Percentiles rank a stretch among this genome's conserved stretches.
These are phyloP conservation scores for Zasmidium cellare DNA, from an alignment of 2,329 filamentous ascomycete genomes.

Conservation along the genomic window DNA sequence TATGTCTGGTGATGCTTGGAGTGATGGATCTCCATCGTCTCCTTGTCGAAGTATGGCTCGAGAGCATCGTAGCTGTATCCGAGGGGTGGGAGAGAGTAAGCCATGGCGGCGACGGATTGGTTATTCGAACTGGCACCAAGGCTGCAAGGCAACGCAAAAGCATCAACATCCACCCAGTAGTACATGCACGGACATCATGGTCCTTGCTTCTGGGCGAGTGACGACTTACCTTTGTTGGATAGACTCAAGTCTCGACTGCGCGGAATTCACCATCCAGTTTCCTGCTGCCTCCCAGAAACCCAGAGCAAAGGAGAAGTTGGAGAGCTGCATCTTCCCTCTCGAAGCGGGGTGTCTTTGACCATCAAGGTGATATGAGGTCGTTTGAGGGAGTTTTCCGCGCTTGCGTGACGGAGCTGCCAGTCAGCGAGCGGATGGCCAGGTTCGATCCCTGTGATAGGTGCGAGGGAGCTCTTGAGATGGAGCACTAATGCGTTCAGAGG, in stretches of 20 bases:
- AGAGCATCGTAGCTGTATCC: slow-evolving; percentile 56
- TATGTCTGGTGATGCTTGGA: slow-evolving; percentile 78
- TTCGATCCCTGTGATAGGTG: background rate
- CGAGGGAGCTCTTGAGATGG: background rate
- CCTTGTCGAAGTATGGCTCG: slow-evolving; percentile 70
- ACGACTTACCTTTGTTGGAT: slow-evolving; percentile 22
- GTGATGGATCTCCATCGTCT: slow-evolving; percentile 83
- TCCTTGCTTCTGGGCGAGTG: background rate
- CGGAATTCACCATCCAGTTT: slow-evolving; percentile 28
- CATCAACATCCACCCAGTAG: background rate
- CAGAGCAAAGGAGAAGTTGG: slow-evolving; percentile 28
- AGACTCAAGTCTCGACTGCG: slow-evolving; percentile 27
- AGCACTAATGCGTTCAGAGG: background rate
- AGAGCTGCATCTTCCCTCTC: slow-evolving; percentile 23
- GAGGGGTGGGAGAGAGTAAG: slow-evolving; percentile 32
- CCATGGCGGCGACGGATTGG: slow-evolving; percentile 16
- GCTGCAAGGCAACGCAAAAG: slow-evolving; percentile 6
- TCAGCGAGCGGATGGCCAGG: background rate
- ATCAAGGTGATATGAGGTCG: slow-evolving; percentile 23
- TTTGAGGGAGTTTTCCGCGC: slow-evolving; percentile 23
- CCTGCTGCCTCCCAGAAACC: slow-evolving; percentile 12
- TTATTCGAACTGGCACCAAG: slow-evolving; percentile 13
- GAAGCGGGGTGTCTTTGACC: slow-evolving; percentile 16
- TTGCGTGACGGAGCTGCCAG: slow-evolving; percentile 3
- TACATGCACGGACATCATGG: background rate